A percentile compares a stretch with the other conserved stretches of the same genome.
Conservation (phyloP, 73 alveolate species). For the Breviolum minutum region DNA sequence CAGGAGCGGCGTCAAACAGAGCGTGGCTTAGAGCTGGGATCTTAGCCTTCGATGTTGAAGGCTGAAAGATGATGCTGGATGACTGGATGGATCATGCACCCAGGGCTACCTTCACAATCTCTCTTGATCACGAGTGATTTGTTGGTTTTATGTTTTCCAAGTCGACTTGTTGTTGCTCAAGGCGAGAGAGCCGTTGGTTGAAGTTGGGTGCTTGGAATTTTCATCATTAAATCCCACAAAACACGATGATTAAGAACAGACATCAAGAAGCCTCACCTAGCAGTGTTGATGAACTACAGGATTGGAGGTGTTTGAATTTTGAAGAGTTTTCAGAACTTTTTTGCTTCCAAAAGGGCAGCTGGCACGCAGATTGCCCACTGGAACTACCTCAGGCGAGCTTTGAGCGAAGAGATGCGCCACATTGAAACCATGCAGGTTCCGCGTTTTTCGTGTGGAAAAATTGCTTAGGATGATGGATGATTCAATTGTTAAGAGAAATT, state of each 20-base stretch:
- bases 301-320: no score
- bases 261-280: no score
- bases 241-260: no score
- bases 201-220: neutral
- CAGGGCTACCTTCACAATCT: no score
- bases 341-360: no score
- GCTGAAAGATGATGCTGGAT: no score
- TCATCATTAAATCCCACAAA: neutral
- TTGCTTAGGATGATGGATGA: no score
- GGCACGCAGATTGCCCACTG: neutral
- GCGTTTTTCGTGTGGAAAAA: neutral
- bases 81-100: no score
- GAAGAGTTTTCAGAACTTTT: no score
- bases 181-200: constrained; percentile 45
- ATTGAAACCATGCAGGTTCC: constrained; percentile 30
- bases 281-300: no score
- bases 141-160: no score
- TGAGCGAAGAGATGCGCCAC: constrained; percentile 32
- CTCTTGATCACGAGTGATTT: no score
- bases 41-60: neutral
- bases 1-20: constrained; percentile 41
- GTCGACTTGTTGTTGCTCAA: neutral
- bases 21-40: constrained; percentile 51
- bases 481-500: neutral
- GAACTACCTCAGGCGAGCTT: constrained; percentile 12